Base-by-base conservation (phyloP, 2,329 filamentous ascomycete species). In the Penicillium crustosum region DNA sequence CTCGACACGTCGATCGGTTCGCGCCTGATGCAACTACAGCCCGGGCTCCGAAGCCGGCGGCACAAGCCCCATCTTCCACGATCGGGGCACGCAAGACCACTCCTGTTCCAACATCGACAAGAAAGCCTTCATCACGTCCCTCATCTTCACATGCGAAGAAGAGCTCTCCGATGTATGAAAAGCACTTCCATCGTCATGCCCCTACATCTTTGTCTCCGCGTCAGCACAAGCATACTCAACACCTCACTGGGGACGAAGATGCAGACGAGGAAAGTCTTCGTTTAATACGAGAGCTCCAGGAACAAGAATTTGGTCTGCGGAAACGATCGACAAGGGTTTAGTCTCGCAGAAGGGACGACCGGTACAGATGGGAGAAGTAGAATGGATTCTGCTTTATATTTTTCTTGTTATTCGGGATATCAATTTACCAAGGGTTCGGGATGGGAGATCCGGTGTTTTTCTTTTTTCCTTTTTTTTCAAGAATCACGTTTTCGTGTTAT, bases 231-330 rank as follows among this genome's bases (percentile, higher is more conserved):
- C 66, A 63, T 52, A 42, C 53, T 23, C 72, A 72, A 47, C 65
- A 68, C 43, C 66, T 72, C 8, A 42, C 53, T 7, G 66, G 64
- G 42, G 70, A 75, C 19, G 66, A 68, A 29, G 71, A 72, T 23
- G 66, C 71, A 9, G 77, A 79, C 61, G 70, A 72, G 8, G 77
- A 79, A 55, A 79, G 75, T 51, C 61, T 79, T 60, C 74, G 72
- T 49, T 61, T 79, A 47, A 79, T 79, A 48, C 73, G 75, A 56
- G 75, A 78, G 64, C 61, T 79, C 33, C 77, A 79, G 57, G 77
- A 78, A 61, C 73, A 77, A 55, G 77, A 79, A 27, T 78, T 78
- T 52, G 75, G 77, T 23, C 66, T 79, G 49, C 71, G 77, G 42
- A 73, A 73, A 65, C 70, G 75, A 52, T 55, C 59, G 10, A 56